Evolutionary conservation across 441 rosid genomes (phyloP).

Genomic region (Eruca vesicaria): DNA sequence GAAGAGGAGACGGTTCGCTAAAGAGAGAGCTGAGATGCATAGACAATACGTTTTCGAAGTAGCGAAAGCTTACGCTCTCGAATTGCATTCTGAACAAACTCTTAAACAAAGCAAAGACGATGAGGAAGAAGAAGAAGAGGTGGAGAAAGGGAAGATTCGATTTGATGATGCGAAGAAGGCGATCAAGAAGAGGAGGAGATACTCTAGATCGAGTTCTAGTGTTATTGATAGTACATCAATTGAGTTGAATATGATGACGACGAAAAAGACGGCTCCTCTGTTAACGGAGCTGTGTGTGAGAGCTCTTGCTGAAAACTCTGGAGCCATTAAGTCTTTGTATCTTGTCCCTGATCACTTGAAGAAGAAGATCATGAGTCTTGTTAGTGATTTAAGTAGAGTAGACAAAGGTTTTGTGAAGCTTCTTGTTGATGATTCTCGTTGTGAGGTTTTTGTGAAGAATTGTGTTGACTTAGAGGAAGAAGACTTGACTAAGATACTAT

Average conservation of each 20-base stretch:
- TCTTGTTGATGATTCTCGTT: constrained; percentile 39
- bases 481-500: constrained; percentile 37
- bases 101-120: background rate
- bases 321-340: constrained; percentile 37
- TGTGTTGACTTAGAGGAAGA: constrained; percentile 32
- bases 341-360: constrained; percentile 43
- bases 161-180: constrained; percentile 34
- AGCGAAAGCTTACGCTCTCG: background rate
- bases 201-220: background rate
- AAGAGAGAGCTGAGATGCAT: background rate
- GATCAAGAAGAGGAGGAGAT: constrained; percentile 32
- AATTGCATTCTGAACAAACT: background rate
- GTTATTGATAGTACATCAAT: background rate
- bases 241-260: constrained; percentile 21
- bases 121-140: background rate
- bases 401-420: constrained; percentile 36
- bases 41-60: too few species aligned
- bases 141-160: background rate
- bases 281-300: constrained; percentile 36
- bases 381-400: constrained; percentile 30
- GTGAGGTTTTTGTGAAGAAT: constrained; percentile 36
- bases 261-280: constrained; percentile 21
- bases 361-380: constrained; percentile 33
- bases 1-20: too few species aligned
- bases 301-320: constrained; percentile 38